A percentile compares a stretch with the other conserved stretches of the same genome.
Conservation (phyloP, 352 stramenopile species). For the Globisporangium splendens region DNA sequence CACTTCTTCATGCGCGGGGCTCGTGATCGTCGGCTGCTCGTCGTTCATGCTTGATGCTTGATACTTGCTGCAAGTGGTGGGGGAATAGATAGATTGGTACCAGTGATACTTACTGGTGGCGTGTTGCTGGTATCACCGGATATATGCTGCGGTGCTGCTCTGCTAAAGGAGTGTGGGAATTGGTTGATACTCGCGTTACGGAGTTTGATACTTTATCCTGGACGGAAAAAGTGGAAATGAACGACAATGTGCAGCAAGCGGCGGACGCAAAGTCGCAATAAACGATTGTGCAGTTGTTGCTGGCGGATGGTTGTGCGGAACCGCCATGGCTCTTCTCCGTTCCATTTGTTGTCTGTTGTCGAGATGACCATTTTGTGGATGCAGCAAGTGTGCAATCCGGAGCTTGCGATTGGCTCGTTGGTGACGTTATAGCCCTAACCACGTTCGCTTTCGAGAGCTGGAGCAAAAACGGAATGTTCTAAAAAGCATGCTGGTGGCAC, state of each 20-base stretch:
- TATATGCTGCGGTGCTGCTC: neutral
- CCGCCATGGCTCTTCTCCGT: neutral
- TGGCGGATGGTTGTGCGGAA: constrained; percentile 10
- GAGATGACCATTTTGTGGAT: neutral
- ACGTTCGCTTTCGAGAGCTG: neutral
- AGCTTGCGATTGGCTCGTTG: neutral
- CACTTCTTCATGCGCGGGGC: neutral
- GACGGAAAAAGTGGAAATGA: constrained; percentile 27
- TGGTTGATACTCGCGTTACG: constrained; percentile 6
- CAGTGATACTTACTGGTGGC: neutral
- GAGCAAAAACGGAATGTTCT: constrained; percentile 6
- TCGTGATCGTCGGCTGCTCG: constrained; percentile 1
- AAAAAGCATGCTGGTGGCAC: neutral
- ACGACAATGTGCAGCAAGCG: neutral
- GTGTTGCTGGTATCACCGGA: neutral
- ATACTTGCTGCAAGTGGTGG: neutral
- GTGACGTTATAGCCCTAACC: neutral
- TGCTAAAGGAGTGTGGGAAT: neutral
- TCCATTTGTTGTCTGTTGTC: neutral
- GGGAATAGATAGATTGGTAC: neutral
- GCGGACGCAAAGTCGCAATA: neutral
- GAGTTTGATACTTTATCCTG: constrained; percentile 18
- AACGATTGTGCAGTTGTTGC: neutral
- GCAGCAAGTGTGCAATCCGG: constrained; percentile 5
- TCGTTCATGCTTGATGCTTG: constrained; percentile 4